phyloP scores from a whole-genome alignment of 139 green algal genomes.

The Coelastrella sp. region DNA sequence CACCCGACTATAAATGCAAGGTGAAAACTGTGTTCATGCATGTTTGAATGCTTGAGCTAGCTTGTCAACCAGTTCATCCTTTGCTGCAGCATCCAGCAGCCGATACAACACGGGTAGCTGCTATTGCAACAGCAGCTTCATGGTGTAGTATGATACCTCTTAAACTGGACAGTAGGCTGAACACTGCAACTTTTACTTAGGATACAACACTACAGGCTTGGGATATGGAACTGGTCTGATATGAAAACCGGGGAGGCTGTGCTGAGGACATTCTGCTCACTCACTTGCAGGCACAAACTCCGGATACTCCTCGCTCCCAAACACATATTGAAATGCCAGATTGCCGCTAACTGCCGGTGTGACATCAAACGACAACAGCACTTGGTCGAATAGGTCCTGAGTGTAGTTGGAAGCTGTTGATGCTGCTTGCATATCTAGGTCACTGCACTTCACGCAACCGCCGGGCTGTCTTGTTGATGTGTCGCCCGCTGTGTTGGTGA shows the following conservation, averaged over 20 bases:
- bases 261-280: neutral
- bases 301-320: conserved; percentile 17
- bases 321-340: conserved; percentile 37
- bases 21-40: neutral
- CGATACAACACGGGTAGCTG: no score
- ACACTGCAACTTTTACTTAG: no score
- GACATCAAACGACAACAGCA: conserved; percentile 1
- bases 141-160: no score
- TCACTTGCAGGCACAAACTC: neutral
- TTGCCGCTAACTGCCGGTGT: neutral
- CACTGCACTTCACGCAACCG: neutral
- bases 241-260: no score
- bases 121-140: no score
- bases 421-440: neutral
- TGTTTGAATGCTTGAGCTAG: no score
- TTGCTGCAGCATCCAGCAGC: no score
- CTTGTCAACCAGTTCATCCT: no score
- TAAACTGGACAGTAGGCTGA: no score
- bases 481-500: neutral
- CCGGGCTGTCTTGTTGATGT: neutral
- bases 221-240: no score
- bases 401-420: neutral
- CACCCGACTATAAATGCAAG: neutral
- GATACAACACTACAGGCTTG: no score
- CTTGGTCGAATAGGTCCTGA: neutral